Evolutionary conservation across 2,329 filamentous ascomycete genomes (phyloP), one percentile per base, ranked within the genome.

Genomic region (Diaporthe ilicicola): DNA sequence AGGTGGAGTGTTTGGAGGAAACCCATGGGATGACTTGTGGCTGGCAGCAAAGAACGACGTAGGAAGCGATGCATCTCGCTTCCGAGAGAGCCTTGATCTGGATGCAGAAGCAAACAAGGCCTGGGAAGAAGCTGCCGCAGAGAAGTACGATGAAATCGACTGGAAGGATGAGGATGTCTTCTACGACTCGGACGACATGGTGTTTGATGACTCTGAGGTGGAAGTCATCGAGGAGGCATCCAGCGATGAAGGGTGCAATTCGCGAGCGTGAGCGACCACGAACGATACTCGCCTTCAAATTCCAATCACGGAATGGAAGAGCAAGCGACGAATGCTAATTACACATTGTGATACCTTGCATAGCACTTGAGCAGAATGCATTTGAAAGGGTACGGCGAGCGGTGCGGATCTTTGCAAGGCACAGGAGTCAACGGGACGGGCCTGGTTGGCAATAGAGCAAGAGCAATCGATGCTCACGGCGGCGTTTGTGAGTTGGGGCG

Each of bases 341-440:
- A 29, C 22, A 61, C 24, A 59, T 54, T 32, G 34, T 29, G 37
- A 53, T 70, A 65, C 51, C 56, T 66, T 61, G 70, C 70, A 70
- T 66, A 70, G 51, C 70, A 65, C 59, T 50, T 64, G 59, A 37
- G 59, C 44, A 50, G 44, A 32, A 61, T n/a, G 59, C 51, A 46
- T 44, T 53, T 56, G n/a, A 42, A 48, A 59, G 34, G 50, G 29
- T 46, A 54, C 24, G 66, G 59, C 70, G 44, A 64, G n/a, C 22
- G 37, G 66, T 48, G 61, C 29, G 46, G 27, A 24, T 50, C 44
- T 70, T 50, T 68, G 53, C 22, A 27, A 59, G 29, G 59, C 59
- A 32, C 27, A 19, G 66, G 66, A 51, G 66, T 59, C 66, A 59
- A 19, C 4, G 17, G 66, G 65, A n/a, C 51, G 12, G 22, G 42